phyloP scores from a whole-genome alignment of 225 moss, liverwort and hornwort genomes.

The Thuidium tamariscinum region DNA sequence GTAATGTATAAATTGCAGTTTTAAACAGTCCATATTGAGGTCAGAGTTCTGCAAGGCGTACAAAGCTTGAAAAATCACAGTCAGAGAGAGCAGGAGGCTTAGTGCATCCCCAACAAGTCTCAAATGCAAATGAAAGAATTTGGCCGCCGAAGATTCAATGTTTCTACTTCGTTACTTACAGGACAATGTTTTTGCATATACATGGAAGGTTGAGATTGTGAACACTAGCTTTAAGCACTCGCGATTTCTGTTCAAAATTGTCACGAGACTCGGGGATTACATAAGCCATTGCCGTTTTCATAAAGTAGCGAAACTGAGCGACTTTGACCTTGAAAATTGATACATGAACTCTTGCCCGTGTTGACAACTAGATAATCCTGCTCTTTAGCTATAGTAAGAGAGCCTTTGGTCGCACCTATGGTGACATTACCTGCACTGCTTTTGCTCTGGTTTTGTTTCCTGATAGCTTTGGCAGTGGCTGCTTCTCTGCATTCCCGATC shows the following conservation, averaged over 20 bases:
- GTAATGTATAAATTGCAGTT: neutral
- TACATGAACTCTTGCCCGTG: neutral
- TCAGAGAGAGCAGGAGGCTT: neutral
- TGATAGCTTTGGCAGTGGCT: slow-evolving; percentile 12
- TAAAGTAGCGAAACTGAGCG: neutral
- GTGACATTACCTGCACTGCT: neutral
- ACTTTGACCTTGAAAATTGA: neutral
- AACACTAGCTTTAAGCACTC: neutral
- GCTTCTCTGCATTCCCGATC: slow-evolving; percentile 38
- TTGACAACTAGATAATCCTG: neutral
- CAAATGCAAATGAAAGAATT: neutral
- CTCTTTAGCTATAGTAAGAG: slow-evolving; percentile 3
- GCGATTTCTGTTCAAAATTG: neutral
- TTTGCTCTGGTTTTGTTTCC: slow-evolving; percentile 9
- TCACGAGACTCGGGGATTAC: neutral
- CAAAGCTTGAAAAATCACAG: neutral
- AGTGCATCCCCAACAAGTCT: neutral
- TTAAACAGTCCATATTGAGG: neutral
- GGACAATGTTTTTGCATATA: neutral
- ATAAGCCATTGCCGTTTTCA: neutral
- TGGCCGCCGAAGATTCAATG: neutral
- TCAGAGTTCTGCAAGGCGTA: neutral
- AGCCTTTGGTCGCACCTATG: slow-evolving; percentile 13
- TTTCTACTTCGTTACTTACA: neutral
- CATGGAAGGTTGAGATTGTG: neutral